phyloP scores from a whole-genome alignment of 192 early-diverging fungal species.

The Coemansia sp. region DNA sequence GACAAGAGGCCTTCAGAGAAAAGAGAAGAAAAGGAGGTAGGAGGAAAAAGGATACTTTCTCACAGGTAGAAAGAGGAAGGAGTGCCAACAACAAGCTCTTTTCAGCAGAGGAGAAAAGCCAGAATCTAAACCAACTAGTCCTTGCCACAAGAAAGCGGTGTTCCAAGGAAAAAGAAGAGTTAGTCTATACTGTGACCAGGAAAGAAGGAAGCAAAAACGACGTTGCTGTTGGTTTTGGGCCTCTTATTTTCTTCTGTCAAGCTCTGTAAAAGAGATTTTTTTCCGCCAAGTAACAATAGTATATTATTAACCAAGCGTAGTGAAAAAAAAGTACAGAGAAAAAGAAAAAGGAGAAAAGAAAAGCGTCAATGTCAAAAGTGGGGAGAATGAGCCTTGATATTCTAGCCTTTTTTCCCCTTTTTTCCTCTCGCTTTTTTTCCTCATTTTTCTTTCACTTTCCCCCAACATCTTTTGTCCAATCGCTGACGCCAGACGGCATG shows the following conservation, averaged over 20 bases:
- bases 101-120: background rate
- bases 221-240: background rate
- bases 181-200: background rate
- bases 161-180: background rate
- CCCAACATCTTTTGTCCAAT: conserved; percentile 26
- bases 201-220: background rate
- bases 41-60: background rate
- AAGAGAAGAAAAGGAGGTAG: background rate
- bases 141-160: background rate
- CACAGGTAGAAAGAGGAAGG: background rate
- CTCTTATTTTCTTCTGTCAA: background rate
- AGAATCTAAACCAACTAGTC: no score
- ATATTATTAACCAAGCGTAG: conserved; percentile 28
- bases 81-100: background rate
- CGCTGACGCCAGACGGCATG: background rate
- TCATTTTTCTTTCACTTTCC: background rate
- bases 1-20: background rate
- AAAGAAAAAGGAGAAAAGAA: conserved; percentile 26
- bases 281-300: conserved; percentile 25
- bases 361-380: conserved; percentile 2
- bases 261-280: conserved; percentile 15
- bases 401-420: conserved; percentile 1
- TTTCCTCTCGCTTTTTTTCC: conserved; percentile 9
- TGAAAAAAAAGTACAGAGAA: conserved; percentile 44
- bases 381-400: background rate